Base-by-base conservation (phyloP, 1,139 yeast genomes). In the Kurtzmaniella quercitrusa region DNA sequence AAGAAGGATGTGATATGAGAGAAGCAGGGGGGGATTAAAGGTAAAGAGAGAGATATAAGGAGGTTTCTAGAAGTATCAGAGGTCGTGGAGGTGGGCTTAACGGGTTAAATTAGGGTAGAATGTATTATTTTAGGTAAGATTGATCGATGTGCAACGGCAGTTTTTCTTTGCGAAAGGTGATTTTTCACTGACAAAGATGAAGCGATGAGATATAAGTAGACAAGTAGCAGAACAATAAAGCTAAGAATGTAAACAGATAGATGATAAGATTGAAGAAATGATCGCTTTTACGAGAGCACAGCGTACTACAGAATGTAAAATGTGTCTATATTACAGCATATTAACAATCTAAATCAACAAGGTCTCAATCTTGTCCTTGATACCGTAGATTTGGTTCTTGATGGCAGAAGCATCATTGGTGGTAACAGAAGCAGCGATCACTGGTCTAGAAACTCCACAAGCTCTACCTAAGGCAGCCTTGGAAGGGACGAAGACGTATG, bases 371-470 rank as follows among this genome's bases (percentile, higher is more conserved):
- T 91, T 91, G 77, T 93, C 98, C 88, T 93, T 94, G 73, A 91
- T 90, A 66, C 87, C 89, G 74, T 87, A 90, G 74, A 93, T 89
- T 79, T 91, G 98, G 80, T 78, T 88, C 82, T 90, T 90, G 77
- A 94, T 86, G 62, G 96, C 89, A 58, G 98, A 90, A 60, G 97
- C 96, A 65, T 94, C 99, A 75, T 94, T 93, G 55, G 98, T 82
- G 65, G 99, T 94, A 66, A 94, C 95, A 52, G 96, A 87, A 54
- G 98, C 98, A 65, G 98, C 95, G 67, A 93, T 91, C 49, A 94
- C 98, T 55, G 98, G 98, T 80, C 99, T 87, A 49, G 98, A 89
- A 56, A 94, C 98, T 76, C 98, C 99, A 78, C 98, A 93, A 60
- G 98, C 98, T 79, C 98, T 89, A 68, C 99, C 98, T 60, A 94